Evolutionary conservation across 768 basidiomycete genomes (phyloP).

Genomic region (Pleurotus giganteus): DNA sequence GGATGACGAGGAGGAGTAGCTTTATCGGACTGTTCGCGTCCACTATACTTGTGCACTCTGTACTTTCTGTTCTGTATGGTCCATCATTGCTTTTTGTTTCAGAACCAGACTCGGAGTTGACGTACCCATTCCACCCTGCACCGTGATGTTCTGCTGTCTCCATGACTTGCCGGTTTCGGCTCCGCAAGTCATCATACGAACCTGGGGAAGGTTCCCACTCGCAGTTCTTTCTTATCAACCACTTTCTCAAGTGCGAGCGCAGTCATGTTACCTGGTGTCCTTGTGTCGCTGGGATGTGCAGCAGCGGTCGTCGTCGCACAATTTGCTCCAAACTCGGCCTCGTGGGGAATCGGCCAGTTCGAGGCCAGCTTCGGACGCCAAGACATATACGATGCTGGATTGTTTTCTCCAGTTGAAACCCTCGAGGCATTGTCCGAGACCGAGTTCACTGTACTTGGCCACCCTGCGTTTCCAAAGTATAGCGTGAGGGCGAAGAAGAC

Average conservation of each 20-base stretch:
- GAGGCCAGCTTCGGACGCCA: background rate
- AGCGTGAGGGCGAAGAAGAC: conserved; percentile 36
- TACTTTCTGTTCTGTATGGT: too few species aligned
- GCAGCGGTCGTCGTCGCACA: background rate
- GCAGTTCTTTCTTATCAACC: background rate
- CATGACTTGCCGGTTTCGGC: too few species aligned
- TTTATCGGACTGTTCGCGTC: too few species aligned
- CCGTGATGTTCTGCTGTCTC: too few species aligned
- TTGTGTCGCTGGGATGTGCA: background rate
- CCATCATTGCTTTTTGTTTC: too few species aligned
- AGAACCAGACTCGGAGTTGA: too few species aligned
- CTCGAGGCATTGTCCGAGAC: conserved; percentile 19
- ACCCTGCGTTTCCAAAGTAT: conserved; percentile 42
- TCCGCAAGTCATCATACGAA: too few species aligned
- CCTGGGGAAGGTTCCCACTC: background rate
- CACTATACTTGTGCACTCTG: too few species aligned
- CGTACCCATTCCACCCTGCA: too few species aligned
- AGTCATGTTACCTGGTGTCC: background rate
- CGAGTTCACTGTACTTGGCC: conserved; percentile 34
- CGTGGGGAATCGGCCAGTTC: background rate
- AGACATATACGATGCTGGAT: conserved; percentile 15
- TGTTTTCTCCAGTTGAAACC: conserved; percentile 15
- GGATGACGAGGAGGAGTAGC: too few species aligned
- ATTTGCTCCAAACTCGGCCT: background rate
- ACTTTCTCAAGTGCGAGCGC: background rate